A percentile compares a stretch with the other conserved stretches of the same genome.
These are phyloP conservation scores for Plenodomus biglobosus DNA, from an alignment of 2,329 filamentous ascomycete genomes.

Conservation along the genomic window DNA sequence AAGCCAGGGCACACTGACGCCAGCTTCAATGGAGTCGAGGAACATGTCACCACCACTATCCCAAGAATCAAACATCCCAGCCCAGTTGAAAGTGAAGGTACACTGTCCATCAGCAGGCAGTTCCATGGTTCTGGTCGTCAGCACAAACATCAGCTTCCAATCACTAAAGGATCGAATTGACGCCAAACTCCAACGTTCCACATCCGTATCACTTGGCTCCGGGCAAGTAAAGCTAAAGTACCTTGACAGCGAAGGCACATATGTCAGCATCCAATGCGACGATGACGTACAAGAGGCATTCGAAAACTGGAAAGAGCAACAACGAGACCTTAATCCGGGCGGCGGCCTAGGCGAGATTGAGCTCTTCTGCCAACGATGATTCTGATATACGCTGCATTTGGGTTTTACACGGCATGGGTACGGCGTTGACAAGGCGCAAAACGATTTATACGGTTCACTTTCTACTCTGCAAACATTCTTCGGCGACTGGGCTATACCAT, in stretches of 20 bases:
- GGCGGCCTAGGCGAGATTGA: constrained; percentile 83
- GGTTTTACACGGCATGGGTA: constrained; percentile 3
- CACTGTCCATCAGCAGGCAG: constrained; percentile 77
- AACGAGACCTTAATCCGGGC: constrained; percentile 61
- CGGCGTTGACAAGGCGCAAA: constrained; percentile 3
- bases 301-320: constrained; percentile 85
- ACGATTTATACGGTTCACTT: not conserved
- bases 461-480: not conserved
- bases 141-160: constrained; percentile 92
- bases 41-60: constrained; percentile 44
- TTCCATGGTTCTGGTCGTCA: constrained; percentile 93
- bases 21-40: constrained; percentile 43
- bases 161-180: constrained; percentile 94
- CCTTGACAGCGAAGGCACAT: constrained; percentile 81
- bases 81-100: constrained; percentile 93
- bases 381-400: constrained; percentile 2
- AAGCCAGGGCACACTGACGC: constrained; percentile 38
- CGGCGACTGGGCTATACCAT: not conserved
- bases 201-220: constrained; percentile 77
- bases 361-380: constrained; percentile 45
- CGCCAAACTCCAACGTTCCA: constrained; percentile 86
- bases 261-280: constrained; percentile 89
- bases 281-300: constrained; percentile 97
- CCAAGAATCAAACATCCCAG: constrained; percentile 50
- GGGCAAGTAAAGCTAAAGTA: constrained; percentile 87